phyloP scores from a whole-genome alignment of 805 yeast species.

The Yarrowia sp. region DNA sequence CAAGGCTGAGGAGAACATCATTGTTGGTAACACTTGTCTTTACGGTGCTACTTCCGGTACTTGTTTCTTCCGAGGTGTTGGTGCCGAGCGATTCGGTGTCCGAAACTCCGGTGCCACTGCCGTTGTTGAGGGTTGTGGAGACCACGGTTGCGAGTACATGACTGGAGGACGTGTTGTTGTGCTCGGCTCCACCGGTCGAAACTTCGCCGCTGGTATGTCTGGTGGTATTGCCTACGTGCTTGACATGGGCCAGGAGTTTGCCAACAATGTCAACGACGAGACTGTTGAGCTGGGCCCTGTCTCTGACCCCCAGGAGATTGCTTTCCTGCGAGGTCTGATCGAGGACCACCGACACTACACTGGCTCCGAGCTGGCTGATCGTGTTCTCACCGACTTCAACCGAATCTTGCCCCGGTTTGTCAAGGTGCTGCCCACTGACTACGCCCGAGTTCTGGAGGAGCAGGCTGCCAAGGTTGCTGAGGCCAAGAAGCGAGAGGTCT shows the following conservation, averaged over 20 bases:
- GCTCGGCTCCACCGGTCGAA: conserved; percentile 85
- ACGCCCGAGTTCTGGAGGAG: conserved; percentile 79
- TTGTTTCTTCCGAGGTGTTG: conserved; percentile 93
- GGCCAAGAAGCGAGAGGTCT: conserved; percentile 63
- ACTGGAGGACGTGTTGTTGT: conserved; percentile 98
- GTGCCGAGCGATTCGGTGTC: conserved; percentile 97
- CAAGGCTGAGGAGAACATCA: conserved; percentile 93
- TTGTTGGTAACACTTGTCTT: conserved; percentile 95
- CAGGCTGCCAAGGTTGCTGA: conserved; percentile 64
- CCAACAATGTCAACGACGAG: conserved; percentile 71
- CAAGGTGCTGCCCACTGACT: conserved; percentile 88
- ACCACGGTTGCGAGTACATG: conserved; percentile 99
- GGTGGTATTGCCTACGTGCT: conserved; percentile 98
- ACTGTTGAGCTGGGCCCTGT: conserved; percentile 76
- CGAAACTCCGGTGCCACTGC: conserved; percentile 98
- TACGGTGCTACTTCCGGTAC: conserved; percentile 97
- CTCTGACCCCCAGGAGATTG: conserved; percentile 86
- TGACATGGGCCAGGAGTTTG: conserved; percentile 91
- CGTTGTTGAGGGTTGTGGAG: conserved; percentile 96
- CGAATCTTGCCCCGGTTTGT: conserved; percentile 83
- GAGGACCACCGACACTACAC: conserved; percentile 97
- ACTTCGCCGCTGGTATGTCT: conserved; percentile 97
- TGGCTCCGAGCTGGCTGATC: conserved; percentile 82
- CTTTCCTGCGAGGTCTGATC: conserved; percentile 84
- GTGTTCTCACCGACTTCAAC: conserved; percentile 81